Percentiles rank a stretch among this genome's conserved stretches.
Evolutionary conservation across 2,329 filamentous ascomycete genomes (phyloP).

Genomic region (Parastagonospora nodorum): DNA sequence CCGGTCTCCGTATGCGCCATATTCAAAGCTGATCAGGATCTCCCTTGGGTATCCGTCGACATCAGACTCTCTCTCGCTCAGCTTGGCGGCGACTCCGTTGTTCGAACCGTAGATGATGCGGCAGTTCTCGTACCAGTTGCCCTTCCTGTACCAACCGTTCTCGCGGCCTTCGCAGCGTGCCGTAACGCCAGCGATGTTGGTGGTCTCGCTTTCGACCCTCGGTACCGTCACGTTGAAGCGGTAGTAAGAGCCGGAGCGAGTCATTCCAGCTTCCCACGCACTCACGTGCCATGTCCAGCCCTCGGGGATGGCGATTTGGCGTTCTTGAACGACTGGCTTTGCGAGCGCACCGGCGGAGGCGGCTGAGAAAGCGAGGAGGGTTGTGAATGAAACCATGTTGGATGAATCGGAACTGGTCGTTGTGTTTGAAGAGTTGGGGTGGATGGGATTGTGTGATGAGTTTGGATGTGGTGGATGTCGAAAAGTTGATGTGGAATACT

Average conservation of each 20-base stretch:
- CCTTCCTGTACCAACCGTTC: constrained; percentile 9
- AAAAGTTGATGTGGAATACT: not conserved
- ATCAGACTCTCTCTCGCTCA: constrained; percentile 6
- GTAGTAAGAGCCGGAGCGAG: constrained; percentile 24
- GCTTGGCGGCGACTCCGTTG: constrained; percentile 20
- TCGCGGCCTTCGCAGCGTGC: constrained; percentile 25
- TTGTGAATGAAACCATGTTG: constrained; percentile 16
- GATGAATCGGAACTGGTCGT: not conserved
- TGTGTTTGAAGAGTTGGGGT: not conserved
- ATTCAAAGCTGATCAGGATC: constrained; percentile 15
- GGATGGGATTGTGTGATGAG: not conserved
- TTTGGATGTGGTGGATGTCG: not conserved
- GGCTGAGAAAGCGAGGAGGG: constrained; percentile 5
- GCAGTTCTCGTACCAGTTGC: constrained; percentile 13
- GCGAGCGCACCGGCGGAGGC: constrained; percentile 7
- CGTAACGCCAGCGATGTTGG: constrained; percentile 8
- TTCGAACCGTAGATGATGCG: constrained; percentile 19
- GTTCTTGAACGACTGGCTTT: constrained; percentile 8
- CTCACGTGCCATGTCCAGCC: constrained; percentile 26
- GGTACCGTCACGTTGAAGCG: constrained; percentile 29
- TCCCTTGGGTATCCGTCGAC: constrained; percentile 9
- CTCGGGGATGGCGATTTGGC: constrained; percentile 13
- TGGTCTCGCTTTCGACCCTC: constrained; percentile 5
- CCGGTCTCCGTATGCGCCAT: constrained; percentile 11
- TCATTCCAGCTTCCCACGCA: constrained; percentile 23